phyloP scores from a whole-genome alignment of 495 filamentous ascomycete species.

The Xylaria venustula region DNA sequence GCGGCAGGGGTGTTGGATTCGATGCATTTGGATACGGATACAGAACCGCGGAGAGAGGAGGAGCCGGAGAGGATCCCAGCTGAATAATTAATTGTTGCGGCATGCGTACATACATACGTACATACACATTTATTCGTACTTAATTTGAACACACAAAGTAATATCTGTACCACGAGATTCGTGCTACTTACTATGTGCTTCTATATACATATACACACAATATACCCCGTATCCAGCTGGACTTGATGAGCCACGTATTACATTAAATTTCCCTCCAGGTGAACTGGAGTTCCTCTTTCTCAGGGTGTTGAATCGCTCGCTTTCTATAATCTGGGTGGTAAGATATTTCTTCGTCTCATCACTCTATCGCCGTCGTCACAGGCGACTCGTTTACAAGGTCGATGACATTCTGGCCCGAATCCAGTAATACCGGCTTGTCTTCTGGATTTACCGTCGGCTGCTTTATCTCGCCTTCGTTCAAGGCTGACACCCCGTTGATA shows the following conservation, averaged over 20 bases:
- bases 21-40: conserved; percentile 13
- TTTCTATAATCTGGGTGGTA: too few relatives aligned
- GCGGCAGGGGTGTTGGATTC: conserved; percentile 21
- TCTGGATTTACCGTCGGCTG: not conserved
- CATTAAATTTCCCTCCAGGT: too few relatives aligned
- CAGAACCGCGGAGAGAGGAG: not conserved
- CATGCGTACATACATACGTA: conserved; percentile 1
- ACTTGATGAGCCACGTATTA: too few relatives aligned
- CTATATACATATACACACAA: too few relatives aligned
- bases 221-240: too few relatives aligned
- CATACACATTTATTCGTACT: not conserved
- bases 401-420: not conserved
- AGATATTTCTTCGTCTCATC: too few relatives aligned
- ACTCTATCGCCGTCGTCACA: not conserved
- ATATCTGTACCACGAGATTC: too few relatives aligned
- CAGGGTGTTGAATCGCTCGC: not conserved
- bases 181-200: too few relatives aligned
- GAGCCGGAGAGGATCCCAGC: conserved; percentile 1
- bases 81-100: conserved; percentile 1
- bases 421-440: not conserved
- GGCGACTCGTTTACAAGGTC: not conserved
- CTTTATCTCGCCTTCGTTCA: not conserved
- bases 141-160: too few relatives aligned
- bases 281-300: not conserved
- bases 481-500: not conserved